phyloP scores from a whole-genome alignment of 345 rosid species.

The Hypericum perforatum region DNA sequence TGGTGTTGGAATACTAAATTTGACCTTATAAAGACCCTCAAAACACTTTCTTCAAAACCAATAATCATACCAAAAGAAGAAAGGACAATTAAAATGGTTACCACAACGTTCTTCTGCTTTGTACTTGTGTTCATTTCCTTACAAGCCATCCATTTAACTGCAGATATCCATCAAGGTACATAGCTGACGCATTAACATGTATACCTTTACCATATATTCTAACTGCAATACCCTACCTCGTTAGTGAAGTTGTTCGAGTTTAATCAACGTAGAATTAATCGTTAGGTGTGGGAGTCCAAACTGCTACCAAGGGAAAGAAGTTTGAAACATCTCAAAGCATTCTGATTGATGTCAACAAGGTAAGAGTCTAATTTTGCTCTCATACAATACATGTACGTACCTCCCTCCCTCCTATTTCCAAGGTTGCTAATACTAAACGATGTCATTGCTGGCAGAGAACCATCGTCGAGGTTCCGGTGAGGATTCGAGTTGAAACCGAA shows the following conservation, averaged over 20 bases:
- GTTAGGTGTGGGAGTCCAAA: slow-evolving; percentile 11
- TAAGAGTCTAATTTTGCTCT: background rate
- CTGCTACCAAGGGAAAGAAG: background rate
- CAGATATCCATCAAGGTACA: slow-evolving; percentile 19
- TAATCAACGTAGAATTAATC: too few species aligned
- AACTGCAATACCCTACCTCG: too few species aligned
- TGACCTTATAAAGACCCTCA: slow-evolving; percentile 31
- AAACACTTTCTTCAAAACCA: slow-evolving; percentile 8
- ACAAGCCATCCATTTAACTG: slow-evolving; percentile 12
- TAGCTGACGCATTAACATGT: too few species aligned
- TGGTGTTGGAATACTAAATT: slow-evolving; percentile 22
- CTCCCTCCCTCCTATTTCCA: too few species aligned
- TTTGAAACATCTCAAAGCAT: background rate
- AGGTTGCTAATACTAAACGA: background rate
- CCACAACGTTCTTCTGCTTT: slow-evolving; percentile 18
- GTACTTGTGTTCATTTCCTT: slow-evolving; percentile 23
- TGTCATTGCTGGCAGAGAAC: slow-evolving; percentile 5
- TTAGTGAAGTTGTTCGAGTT: too few species aligned
- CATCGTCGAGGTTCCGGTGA: slow-evolving; percentile 4
- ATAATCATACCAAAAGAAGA: slow-evolving; percentile 13
- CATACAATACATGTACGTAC: too few species aligned
- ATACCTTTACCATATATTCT: too few species aligned
- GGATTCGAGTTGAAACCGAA: slow-evolving; percentile 2
- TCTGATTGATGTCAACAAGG: slow-evolving; percentile 4
- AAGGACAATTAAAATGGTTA: slow-evolving; percentile 17